Percentiles rank a stretch among this genome's conserved stretches.
These are phyloP conservation scores for Ceratobasidium sp. DNA, from an alignment of 1,284 basidiomycete genomes.

Conservation along the genomic window DNA sequence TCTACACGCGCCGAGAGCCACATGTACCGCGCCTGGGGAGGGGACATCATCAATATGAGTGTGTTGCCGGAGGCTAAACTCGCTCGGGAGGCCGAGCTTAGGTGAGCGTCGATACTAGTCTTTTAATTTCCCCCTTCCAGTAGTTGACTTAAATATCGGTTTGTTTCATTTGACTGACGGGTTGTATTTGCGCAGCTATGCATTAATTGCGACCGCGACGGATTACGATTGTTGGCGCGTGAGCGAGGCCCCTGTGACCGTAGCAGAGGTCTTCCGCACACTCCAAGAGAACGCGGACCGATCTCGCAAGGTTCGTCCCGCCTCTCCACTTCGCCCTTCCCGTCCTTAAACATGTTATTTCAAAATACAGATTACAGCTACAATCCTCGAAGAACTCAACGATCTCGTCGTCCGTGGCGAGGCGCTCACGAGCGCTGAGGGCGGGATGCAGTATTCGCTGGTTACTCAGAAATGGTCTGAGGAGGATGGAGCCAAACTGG, in stretches of 20 bases:
- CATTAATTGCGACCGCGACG: constrained; percentile 88
- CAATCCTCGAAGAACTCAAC: constrained; percentile 83
- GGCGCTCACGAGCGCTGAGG: constrained; percentile 72
- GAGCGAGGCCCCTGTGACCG: constrained; percentile 82
- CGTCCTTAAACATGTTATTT: neutral
- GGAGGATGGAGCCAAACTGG: constrained; percentile 77
- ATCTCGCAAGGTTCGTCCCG: constrained; percentile 70
- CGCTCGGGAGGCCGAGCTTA: constrained; percentile 92
- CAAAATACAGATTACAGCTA: constrained; percentile 62
- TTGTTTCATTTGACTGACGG: neutral
- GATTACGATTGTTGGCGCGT: constrained; percentile 93
- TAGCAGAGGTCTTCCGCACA: constrained; percentile 89
- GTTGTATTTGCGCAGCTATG: constrained; percentile 70
- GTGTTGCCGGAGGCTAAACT: constrained; percentile 96
- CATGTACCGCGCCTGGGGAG: constrained; percentile 95
- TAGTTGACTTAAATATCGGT: no score
- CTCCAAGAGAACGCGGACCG: constrained; percentile 87
- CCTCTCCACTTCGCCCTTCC: neutral
- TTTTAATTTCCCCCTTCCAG: neutral
- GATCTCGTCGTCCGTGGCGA: constrained; percentile 63
- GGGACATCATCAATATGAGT: constrained; percentile 96
- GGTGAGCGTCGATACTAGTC: constrained; percentile 65
- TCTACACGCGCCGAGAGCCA: constrained; percentile 93
- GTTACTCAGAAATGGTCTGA: constrained; percentile 78
- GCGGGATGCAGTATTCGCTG: constrained; percentile 84